These are phyloP conservation scores for Phalaenopsis hybrid DNA, from an alignment of 116 monocot species.

Conservation along the genomic window DNA sequence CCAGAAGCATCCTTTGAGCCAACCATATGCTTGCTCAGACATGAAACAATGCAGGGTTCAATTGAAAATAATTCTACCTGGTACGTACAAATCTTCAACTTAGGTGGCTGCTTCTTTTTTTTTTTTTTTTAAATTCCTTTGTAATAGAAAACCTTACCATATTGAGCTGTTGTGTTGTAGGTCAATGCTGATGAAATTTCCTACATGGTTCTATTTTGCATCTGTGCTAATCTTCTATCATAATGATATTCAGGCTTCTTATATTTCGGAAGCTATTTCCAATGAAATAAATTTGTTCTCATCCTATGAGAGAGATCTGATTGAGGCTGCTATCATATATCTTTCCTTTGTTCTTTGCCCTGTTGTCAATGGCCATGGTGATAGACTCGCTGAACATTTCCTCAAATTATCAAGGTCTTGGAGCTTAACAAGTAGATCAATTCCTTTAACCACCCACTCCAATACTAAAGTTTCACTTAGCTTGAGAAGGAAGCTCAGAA, in stretches of 20 bases:
- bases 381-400: conserved; percentile 25
- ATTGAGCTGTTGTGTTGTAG: conserved; percentile 34
- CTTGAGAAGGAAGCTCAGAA: conserved; percentile 37
- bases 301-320: conserved; percentile 18
- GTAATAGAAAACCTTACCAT: background rate
- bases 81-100: conserved; percentile 18
- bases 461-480: conserved; percentile 10
- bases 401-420: conserved; percentile 34
- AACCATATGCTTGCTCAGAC: background rate
- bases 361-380: conserved; percentile 15
- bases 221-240: conserved; percentile 35
- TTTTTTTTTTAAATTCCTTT: background rate
- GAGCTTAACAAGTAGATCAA: conserved; percentile 11
- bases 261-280: conserved; percentile 22
- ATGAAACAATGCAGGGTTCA: conserved; percentile 10
- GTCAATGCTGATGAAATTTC: conserved; percentile 70
- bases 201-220: conserved; percentile 80
- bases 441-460: background rate
- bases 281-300: conserved; percentile 13
- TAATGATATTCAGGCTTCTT: conserved; percentile 23
- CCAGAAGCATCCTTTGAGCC: conserved; percentile 7
- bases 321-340: conserved; percentile 37
- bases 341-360: conserved; percentile 56
- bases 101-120: background rate
- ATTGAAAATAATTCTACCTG: conserved; percentile 58